Base-by-base conservation (phyloP, 495 filamentous ascomycete species). In the Filosporella fistucella region DNA sequence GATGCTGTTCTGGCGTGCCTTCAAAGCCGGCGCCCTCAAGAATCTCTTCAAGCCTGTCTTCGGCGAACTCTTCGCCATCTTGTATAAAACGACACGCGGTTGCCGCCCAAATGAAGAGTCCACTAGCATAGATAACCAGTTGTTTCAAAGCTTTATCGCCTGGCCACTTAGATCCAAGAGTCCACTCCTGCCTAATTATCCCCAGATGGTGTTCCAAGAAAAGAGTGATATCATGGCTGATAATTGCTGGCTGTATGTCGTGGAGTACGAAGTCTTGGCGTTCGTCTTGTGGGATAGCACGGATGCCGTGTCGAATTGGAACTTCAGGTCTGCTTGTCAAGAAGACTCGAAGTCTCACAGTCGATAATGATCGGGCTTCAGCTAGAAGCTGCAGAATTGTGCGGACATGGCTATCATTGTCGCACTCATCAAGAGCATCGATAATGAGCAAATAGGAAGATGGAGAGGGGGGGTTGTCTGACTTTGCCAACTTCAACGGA, bases 271-370 rank as follows among this genome's bases (percentile, higher is more conserved):
- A 45, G 42, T 45, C 42, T 18, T 45, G 42, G 42, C 23, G 42
- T 35, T 35, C 28, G 17, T 14, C 18, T 9, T 51, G 21, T 9
- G 47, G 47, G 9, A 47, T 53, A 4, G 17, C 2, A 4, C 12
- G 20, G 7, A 39, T 14, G 3, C 39, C 28, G 20, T 50, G 37
- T 7, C 47, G 56, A 25, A 65, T 60, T 0, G 47, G 56, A 20
- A 57, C 33, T 44, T 64, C 63, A 28, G 63, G 63, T 48, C 61
- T 55, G 56, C 65, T 68, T 4, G 65, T 56, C 11, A 56, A 26
- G 20, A 56, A 56, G 28, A 56, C 34, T 28, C 53, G 49, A 14
- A 56, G 28, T 20, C 21, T 51, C 9, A 52, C 26, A 3, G 1
- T 51, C 49, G 4, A 32, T 35, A 47, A 42, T 37, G 41, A 35